These are phyloP conservation scores for Blastobotrys aristatus DNA, from an alignment of 1,139 yeast genomes.

Conservation along the genomic window DNA sequence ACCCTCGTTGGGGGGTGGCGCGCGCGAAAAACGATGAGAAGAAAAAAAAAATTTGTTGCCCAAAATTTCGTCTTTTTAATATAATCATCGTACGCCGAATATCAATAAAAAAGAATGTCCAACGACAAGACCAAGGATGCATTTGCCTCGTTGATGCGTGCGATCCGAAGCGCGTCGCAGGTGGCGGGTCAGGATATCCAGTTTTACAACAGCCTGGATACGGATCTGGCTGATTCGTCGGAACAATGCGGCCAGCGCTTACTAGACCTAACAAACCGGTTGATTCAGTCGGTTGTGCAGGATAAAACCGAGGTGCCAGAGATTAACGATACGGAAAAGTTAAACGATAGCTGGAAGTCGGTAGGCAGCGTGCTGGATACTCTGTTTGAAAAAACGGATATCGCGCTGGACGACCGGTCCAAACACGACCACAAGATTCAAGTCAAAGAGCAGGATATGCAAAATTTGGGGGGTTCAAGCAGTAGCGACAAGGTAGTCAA, in stretches of 20 bases:
- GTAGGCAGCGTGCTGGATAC: constrained; percentile 61
- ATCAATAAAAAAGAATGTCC: neutral
- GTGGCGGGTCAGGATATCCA: constrained; percentile 76
- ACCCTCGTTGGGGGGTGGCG: no score
- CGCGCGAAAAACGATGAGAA: no score
- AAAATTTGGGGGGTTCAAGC: constrained; percentile 36
- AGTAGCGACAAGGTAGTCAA: constrained; percentile 20
- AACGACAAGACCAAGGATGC: constrained; percentile 18
- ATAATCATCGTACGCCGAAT: no score
- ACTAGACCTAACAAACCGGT: constrained; percentile 48
- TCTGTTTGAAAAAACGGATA: constrained; percentile 69
- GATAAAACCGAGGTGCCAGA: constrained; percentile 35
- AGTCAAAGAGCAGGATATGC: constrained; percentile 38
- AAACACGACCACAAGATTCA: neutral
- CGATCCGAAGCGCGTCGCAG: constrained; percentile 66
- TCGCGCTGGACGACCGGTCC: constrained; percentile 48
- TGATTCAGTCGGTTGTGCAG: constrained; percentile 41
- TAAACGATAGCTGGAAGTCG: constrained; percentile 55
- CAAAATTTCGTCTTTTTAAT: no score
- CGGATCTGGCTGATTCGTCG: constrained; percentile 41
- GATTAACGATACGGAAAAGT: constrained; percentile 40
- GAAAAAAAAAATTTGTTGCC: no score
- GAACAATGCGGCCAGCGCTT: constrained; percentile 44
- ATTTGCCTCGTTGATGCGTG: constrained; percentile 27
- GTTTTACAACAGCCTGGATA: constrained; percentile 68